These are phyloP conservation scores for Cladophialophora chaetospira DNA, from an alignment of 2,329 filamentous ascomycete genomes.

Conservation along the genomic window DNA sequence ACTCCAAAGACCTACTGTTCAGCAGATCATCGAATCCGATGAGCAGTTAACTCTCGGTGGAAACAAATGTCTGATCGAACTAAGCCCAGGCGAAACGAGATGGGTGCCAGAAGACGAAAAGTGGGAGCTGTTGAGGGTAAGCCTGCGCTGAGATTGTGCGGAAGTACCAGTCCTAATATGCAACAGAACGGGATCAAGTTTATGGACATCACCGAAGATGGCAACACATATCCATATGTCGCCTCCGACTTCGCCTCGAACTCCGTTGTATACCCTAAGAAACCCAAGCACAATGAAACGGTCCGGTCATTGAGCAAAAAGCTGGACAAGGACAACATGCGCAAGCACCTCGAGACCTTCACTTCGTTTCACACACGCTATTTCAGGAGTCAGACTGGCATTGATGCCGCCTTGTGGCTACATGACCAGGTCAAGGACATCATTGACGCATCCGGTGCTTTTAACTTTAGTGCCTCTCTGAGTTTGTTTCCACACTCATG, in stretches of 20 bases:
- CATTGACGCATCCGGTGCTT: constrained; percentile 70
- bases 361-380: constrained; percentile 62
- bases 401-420: constrained; percentile 86
- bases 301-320: constrained; percentile 67
- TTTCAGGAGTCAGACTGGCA: constrained; percentile 66
- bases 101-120: constrained; percentile 96
- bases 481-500: constrained; percentile 78
- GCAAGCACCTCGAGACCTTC: constrained; percentile 70
- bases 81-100: constrained; percentile 76
- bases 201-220: constrained; percentile 87
- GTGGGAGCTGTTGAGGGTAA: constrained; percentile 82
- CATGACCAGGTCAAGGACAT: constrained; percentile 71
- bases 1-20: constrained; percentile 29
- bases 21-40: constrained; percentile 35
- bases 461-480: constrained; percentile 66
- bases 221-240: constrained; percentile 59
- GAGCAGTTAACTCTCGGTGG: constrained; percentile 10
- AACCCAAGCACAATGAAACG: constrained; percentile 65
- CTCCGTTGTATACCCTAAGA: constrained; percentile 64
- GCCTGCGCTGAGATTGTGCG: constrained; percentile 34
- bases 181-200: constrained; percentile 77
- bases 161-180: constrained; percentile 2
- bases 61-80: constrained; percentile 75
- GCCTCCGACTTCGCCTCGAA: constrained; percentile 42
- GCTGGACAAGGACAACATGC: constrained; percentile 75